A percentile compares a stretch with the other conserved stretches of the same genome.
Evolutionary conservation across 164 flowering plant genomes (phyloP).

Genomic region (Paratinospora sagittata): DNA sequence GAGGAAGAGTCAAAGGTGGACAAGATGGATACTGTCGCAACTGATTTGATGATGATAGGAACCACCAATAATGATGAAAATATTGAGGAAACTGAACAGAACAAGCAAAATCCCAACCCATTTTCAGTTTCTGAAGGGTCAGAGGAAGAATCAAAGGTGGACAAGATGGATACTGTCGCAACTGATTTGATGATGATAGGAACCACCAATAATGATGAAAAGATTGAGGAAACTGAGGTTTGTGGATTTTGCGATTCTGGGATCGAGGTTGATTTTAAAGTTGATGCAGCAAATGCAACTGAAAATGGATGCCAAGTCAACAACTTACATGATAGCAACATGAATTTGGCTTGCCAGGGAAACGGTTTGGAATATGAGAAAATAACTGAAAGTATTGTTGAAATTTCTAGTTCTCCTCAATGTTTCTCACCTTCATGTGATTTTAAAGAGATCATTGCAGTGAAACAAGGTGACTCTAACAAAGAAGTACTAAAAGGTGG

Average conservation of each 20-base stretch:
- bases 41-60: too few relatives aligned
- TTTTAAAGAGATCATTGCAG: conserved; percentile 2
- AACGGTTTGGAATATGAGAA: conserved; percentile 9
- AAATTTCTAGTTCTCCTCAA: conserved; percentile 6
- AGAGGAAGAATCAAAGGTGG: too few relatives aligned
- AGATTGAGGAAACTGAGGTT: conserved; percentile 2
- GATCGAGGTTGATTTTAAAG: conserved; percentile 8
- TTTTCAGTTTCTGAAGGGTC: too few relatives aligned
- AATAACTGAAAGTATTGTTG: conserved; percentile 8
- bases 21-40: too few relatives aligned
- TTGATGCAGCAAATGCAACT: conserved; percentile 9
- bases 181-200: conserved; percentile 3
- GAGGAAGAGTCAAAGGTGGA: too few relatives aligned
- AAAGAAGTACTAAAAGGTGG: too few relatives aligned
- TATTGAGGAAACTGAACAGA: too few relatives aligned
- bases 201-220: conserved; percentile 10
- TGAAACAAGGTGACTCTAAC: conserved; percentile 5
- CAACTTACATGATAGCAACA: conserved; percentile 4
- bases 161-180: too few relatives aligned
- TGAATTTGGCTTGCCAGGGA: conserved; percentile 12
- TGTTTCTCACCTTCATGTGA: not conserved
- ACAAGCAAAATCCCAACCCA: too few relatives aligned
- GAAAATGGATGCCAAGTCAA: conserved; percentile 16
- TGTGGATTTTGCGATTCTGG: conserved; percentile 3
- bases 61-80: too few relatives aligned